Conservation (phyloP, 176 grass and related monocot genomes). For the Rhynchospora tenuis region DNA sequence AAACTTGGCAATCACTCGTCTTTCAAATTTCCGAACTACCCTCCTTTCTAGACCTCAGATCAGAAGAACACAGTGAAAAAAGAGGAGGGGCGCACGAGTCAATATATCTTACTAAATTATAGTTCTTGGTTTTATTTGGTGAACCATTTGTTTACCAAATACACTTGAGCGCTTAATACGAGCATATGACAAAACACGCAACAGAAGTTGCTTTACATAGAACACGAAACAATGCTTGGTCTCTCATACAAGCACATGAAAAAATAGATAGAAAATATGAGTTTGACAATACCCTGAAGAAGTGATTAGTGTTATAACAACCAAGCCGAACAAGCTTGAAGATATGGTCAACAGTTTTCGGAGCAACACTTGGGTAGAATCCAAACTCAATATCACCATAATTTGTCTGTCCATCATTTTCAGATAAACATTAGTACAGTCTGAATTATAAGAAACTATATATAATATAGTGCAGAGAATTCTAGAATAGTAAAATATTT, state of each 20-base stretch:
- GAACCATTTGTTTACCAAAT: neutral
- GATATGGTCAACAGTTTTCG: conserved; percentile 87
- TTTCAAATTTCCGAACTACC: neutral
- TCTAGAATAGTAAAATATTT: neutral
- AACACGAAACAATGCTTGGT: neutral
- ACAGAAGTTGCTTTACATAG: neutral
- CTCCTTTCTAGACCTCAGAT: neutral
- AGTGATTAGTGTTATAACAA: conserved; percentile 92
- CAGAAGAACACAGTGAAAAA: neutral
- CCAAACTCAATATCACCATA: conserved; percentile 96
- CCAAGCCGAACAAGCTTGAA: conserved; percentile 91
- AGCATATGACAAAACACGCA: neutral
- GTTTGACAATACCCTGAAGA: conserved; percentile 62
- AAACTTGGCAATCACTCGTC: neutral
- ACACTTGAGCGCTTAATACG: neutral
- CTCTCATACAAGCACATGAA: neutral
- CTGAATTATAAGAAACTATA: neutral
- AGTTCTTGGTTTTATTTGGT: neutral
- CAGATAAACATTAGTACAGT: conserved; percentile 9
- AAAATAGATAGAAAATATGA: neutral
- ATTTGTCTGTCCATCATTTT: conserved; percentile 51
- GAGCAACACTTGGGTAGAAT: conserved; percentile 77
- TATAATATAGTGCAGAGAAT: neutral
- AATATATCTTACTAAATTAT: neutral
- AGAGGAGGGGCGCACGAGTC: neutral